These are phyloP conservation scores for Xylaria sp. DNA, from an alignment of 2,329 filamentous ascomycete species.

Conservation along the genomic window DNA sequence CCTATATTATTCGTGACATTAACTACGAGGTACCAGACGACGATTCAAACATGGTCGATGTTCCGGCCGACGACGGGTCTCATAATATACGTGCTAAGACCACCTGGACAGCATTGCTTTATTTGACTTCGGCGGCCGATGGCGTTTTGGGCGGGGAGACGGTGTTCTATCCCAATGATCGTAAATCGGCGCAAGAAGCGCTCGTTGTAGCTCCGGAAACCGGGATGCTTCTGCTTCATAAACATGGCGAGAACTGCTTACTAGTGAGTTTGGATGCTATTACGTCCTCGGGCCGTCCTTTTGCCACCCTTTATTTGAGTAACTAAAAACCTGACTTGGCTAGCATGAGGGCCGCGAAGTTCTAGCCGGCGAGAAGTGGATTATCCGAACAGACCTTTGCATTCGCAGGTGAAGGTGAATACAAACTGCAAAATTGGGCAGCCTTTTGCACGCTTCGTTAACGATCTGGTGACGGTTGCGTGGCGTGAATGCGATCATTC, in stretches of 20 bases:
- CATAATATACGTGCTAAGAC: conserved; percentile 65
- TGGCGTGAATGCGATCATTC: not conserved
- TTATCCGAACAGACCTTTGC: conserved; percentile 83
- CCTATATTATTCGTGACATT: conserved; percentile 13
- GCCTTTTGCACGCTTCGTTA: not conserved
- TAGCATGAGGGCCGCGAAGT: conserved; percentile 86
- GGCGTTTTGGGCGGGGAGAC: conserved; percentile 87
- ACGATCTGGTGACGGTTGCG: not conserved
- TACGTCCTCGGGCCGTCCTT: not conserved
- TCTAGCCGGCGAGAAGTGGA: conserved; percentile 84
- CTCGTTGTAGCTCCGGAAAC: conserved; percentile 77
- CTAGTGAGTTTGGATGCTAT: conserved; percentile 56
- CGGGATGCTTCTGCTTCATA: conserved; percentile 86
- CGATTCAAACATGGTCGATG: conserved; percentile 75
- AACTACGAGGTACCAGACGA: conserved; percentile 66
- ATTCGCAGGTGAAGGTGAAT: conserved; percentile 49
- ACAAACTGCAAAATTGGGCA: not conserved
- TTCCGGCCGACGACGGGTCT: conserved; percentile 51
- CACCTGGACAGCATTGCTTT: conserved; percentile 90
- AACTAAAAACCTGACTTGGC: conserved; percentile 39
- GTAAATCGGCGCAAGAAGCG: conserved; percentile 62
- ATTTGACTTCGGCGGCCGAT: conserved; percentile 76
- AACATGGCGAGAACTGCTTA: conserved; percentile 87
- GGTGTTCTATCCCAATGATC: conserved; percentile 81
- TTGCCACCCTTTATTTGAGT: conserved; percentile 1